Base-by-base conservation (phyloP, 2,329 filamentous ascomycete species). In the Sporothrix protearum region DNA sequence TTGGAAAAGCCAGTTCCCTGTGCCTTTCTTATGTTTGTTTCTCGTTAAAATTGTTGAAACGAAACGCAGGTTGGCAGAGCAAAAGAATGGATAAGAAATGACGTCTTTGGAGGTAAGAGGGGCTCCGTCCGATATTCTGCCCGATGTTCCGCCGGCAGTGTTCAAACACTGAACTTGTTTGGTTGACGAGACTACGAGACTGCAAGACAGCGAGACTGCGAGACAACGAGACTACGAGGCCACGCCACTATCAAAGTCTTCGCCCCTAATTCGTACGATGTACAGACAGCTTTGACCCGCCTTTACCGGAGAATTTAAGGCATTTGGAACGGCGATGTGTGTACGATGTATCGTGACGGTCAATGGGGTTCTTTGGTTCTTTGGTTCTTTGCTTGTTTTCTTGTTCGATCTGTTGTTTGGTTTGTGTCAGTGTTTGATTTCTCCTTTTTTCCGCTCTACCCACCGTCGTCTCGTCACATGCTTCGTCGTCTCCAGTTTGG, bases 361-460 rank as follows among this genome's bases (percentile, higher is more conserved):
- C n/a, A n/a, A n/a, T n/a, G n/a, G n/a, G n/a, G n/a, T n/a, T n/a
- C n/a, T n/a, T n/a, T n/a, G n/a, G n/a, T n/a, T n/a, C n/a, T n/a
- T n/a, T n/a, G n/a, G n/a, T n/a, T n/a, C n/a, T n/a, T n/a, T n/a
- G n/a, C n/a, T n/a, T n/a, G n/a, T n/a, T n/a, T n/a, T n/a, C n/a
- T n/a, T n/a, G n/a, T n/a, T n/a, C n/a, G n/a, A n/a, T n/a, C n/a
- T n/a, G n/a, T n/a, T n/a, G n/a, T n/a, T n/a, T n/a, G n/a, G 25
- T 57, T 33, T 25, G 25, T 14, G 16, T 30, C 8, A 7, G 16
- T 8, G 9, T 14, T 33, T 16, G 3, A 57, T 30, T 57, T 57
- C 25, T 57, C 53, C 53, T 28, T 57, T 57, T 57, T 25, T 57
- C 53, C 53, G 53, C n/a, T n/a, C n/a, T n/a, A n/a, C n/a, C n/a